phyloP scores from a whole-genome alignment of 2,329 filamentous ascomycete genomes.

The Cladosporium sp. region DNA sequence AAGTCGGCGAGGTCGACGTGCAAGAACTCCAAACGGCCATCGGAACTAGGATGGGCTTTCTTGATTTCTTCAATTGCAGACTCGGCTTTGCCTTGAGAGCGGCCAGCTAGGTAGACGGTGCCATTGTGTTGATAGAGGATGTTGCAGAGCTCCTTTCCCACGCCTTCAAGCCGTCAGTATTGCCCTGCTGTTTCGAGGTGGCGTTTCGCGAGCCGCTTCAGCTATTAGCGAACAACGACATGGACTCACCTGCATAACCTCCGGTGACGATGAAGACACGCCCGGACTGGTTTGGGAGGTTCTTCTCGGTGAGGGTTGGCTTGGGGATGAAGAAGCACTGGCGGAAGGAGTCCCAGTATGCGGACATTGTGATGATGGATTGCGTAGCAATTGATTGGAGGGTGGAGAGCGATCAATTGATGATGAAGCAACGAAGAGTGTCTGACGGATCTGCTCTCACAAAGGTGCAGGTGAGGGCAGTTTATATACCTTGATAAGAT shows the following conservation, averaged over 20 bases:
- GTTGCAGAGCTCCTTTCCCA: constrained; percentile 50
- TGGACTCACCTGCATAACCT: constrained; percentile 34
- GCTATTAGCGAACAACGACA: too few relatives aligned
- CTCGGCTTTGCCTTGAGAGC: constrained; percentile 42
- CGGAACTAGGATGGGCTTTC: constrained; percentile 31
- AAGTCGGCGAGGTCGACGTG: constrained; percentile 42
- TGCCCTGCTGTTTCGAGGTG: too few relatives aligned
- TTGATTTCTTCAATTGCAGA: constrained; percentile 44
- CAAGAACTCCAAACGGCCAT: constrained; percentile 41
- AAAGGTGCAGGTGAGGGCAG: too few relatives aligned
- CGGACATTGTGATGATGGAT: constrained; percentile 6
- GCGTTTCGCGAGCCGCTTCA: background rate
- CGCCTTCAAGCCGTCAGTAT: constrained; percentile 16
- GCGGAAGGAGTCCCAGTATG: constrained; percentile 16
- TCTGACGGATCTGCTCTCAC: too few relatives aligned
- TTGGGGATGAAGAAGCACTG: constrained; percentile 27
- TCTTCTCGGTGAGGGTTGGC: constrained; percentile 40
- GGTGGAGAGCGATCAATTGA: background rate
- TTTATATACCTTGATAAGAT: background rate
- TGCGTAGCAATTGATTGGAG: too few relatives aligned
- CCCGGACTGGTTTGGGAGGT: constrained; percentile 39
- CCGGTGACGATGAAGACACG: constrained; percentile 52
- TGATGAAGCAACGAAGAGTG: background rate
- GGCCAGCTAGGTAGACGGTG: constrained; percentile 53
- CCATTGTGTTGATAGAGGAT: constrained; percentile 52